phyloP scores from a whole-genome alignment of 1,284 basidiomycete species.

The Cryptococcus floricola region DNA sequence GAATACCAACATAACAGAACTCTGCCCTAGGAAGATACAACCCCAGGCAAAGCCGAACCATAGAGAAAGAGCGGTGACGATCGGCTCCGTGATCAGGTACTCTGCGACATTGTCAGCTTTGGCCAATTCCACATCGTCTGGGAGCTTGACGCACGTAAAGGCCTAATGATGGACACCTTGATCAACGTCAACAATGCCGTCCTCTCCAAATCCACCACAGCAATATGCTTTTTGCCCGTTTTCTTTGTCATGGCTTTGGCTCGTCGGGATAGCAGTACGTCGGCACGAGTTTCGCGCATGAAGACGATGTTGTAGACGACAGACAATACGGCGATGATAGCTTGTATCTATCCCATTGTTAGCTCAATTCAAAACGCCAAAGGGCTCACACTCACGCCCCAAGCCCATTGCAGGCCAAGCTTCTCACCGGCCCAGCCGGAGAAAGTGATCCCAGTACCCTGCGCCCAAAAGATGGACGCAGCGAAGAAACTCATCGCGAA shows the following conservation, averaged over 20 bases:
- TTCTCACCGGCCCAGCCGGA: constrained; percentile 30
- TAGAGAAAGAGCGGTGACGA: constrained; percentile 48
- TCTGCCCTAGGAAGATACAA: constrained; percentile 38
- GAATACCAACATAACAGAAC: constrained; percentile 35
- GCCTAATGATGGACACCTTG: constrained; percentile 38
- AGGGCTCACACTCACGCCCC: constrained; percentile 26
- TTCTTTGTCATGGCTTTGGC: constrained; percentile 44
- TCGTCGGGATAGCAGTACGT: constrained; percentile 50
- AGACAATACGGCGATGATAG: constrained; percentile 23
- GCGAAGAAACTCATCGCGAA: constrained; percentile 49
- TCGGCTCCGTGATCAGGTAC: constrained; percentile 51
- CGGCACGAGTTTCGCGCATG: constrained; percentile 47
- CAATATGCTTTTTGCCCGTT: constrained; percentile 44
- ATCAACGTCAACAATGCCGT: constrained; percentile 38
- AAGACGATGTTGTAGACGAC: constrained; percentile 36
- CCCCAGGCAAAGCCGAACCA: constrained; percentile 52
- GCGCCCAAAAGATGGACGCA: constrained; percentile 44
- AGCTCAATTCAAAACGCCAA: neutral
- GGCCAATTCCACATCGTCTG: neutral
- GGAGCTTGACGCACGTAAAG: constrained; percentile 30
- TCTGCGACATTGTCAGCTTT: constrained; percentile 20
- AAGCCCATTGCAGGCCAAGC: constrained; percentile 37
- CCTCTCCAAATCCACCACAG: constrained; percentile 38
- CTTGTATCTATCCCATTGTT: constrained; percentile 20
- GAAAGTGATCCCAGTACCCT: constrained; percentile 17